A percentile compares a stretch with the other conserved stretches of the same genome.
phyloP scores from a whole-genome alignment of 345 rosid species.

The Salix exigua region DNA sequence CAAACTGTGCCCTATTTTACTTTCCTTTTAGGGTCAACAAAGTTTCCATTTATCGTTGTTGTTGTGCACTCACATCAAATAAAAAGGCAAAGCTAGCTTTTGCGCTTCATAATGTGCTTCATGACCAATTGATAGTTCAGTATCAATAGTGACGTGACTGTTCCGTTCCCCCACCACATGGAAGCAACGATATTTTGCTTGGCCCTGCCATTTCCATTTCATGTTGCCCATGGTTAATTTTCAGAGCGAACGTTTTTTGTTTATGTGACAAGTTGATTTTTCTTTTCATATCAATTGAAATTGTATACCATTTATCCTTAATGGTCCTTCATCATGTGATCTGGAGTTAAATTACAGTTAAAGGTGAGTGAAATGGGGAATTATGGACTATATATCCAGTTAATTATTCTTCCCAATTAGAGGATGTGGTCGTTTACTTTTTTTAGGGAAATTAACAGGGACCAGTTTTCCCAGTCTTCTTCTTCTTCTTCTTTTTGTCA shows the following conservation, averaged over 20 bases:
- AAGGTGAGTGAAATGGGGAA: too few species aligned
- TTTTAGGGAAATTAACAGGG: not conserved
- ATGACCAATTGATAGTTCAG: constrained; percentile 7
- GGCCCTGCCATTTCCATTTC: constrained; percentile 33
- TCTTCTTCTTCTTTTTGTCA: not conserved
- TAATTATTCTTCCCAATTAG: not conserved
- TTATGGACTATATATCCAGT: too few species aligned
- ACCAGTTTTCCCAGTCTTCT: not conserved
- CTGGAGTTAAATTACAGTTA: too few species aligned
- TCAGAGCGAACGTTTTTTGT: not conserved
- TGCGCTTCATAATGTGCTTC: constrained; percentile 2
- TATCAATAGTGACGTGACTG: constrained; percentile 38
- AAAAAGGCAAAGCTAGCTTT: constrained; percentile 10
- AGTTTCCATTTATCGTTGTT: constrained; percentile 22
- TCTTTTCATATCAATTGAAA: not conserved
- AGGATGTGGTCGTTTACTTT: not conserved
- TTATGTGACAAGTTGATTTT: not conserved
- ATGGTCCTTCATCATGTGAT: too few species aligned
- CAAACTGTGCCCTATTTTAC: not conserved
- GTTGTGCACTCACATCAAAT: constrained; percentile 28
- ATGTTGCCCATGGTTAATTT: constrained; percentile 6
- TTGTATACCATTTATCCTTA: not conserved
- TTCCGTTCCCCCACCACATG: constrained; percentile 32
- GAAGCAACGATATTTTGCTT: constrained; percentile 30
- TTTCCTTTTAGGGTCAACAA: constrained; percentile 13